Conservation (phyloP, 179 eudicot genomes). For the Beta lomatogona region DNA sequence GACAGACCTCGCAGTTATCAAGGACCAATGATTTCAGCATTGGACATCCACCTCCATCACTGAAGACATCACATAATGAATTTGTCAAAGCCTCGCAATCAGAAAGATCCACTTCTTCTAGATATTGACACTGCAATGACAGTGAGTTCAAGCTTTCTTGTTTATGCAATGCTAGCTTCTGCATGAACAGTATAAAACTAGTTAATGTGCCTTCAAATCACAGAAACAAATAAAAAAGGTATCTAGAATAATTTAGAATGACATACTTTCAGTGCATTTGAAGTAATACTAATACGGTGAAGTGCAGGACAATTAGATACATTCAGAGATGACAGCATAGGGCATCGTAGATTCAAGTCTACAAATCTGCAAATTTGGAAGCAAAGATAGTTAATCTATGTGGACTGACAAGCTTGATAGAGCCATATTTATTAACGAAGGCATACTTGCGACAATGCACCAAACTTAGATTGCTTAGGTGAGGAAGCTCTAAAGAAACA, state of each 20-base stretch:
- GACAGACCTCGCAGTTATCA: conserved; percentile 89
- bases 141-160: conserved; percentile 93
- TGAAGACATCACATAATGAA: conserved; percentile 81
- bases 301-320: conserved; percentile 92
- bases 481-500: conserved; percentile 81
- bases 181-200: conserved; percentile 28
- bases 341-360: conserved; percentile 67
- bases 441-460: conserved; percentile 96
- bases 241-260: neutral
- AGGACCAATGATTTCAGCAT: conserved; percentile 73
- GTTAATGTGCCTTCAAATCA: conserved; percentile 5
- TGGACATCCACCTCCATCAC: conserved; percentile 95
- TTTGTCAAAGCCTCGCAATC: conserved; percentile 90
- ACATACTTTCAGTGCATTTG: conserved; percentile 75
- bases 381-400: conserved; percentile 1
- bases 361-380: conserved; percentile 62
- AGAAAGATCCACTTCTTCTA: conserved; percentile 94
- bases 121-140: conserved; percentile 68
- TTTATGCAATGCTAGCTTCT: conserved; percentile 92
- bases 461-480: conserved; percentile 73
- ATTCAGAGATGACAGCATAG: conserved; percentile 67
- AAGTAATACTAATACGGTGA: conserved; percentile 71
- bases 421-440: neutral
- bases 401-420: neutral
- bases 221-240: neutral